Conservation (phyloP, 108 stramenopile species). For the Fragilaria radians region DNA sequence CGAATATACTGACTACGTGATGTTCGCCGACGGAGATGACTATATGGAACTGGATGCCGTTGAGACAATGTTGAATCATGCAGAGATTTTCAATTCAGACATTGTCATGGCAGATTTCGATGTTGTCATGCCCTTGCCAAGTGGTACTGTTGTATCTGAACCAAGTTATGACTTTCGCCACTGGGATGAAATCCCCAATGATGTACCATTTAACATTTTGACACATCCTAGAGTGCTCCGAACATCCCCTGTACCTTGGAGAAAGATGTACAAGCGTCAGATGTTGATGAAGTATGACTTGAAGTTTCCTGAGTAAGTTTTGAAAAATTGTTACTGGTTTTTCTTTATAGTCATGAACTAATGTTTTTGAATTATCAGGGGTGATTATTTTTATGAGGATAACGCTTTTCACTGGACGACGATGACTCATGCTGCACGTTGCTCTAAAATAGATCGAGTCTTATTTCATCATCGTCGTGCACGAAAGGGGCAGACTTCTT, state of each 20-base stretch:
- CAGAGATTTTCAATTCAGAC: background rate
- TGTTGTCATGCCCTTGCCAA: background rate
- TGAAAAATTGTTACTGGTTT: background rate
- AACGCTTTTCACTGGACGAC: constrained; percentile 4
- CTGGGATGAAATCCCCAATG: constrained; percentile 1
- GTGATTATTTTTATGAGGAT: constrained; percentile 10
- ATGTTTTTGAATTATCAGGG: background rate
- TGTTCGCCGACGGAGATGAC: constrained; percentile 10
- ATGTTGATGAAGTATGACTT: background rate
- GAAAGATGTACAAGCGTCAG: background rate
- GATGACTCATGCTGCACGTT: constrained; percentile 5
- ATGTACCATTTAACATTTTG: constrained; percentile 5
- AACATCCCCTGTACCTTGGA: constrained; percentile 3
- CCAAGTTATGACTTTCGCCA: background rate
- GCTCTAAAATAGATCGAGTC: background rate
- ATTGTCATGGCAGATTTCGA: constrained; percentile 3
- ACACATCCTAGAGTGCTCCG: background rate
- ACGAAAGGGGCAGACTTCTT: constrained; percentile 6
- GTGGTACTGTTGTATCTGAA: background rate
- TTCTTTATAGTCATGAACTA: background rate
- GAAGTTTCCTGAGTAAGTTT: constrained; percentile 1
- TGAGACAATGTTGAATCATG: background rate
- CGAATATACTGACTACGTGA: background rate
- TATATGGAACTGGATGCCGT: constrained; percentile 10
- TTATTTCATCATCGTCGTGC: constrained; percentile 8